A percentile compares a stretch with the other conserved stretches of the same genome.
Conservation (phyloP, 2,329 filamentous ascomycete genomes). For the Aspergillus jensenii region DNA sequence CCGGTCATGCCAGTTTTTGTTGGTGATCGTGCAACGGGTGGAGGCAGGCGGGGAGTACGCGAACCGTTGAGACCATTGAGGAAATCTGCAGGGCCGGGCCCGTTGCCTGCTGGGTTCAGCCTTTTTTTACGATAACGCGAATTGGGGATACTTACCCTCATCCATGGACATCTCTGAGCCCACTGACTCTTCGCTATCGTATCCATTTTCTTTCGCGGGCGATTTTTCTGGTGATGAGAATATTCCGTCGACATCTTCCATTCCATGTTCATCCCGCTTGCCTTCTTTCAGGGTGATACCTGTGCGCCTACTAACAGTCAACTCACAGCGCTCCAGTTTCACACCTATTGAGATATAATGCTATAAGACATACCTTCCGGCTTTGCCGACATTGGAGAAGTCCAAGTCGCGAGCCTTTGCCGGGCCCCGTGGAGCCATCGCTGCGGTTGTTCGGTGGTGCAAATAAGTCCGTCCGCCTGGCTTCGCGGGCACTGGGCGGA, state of each 20-base stretch:
- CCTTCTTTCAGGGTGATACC: constrained; percentile 80
- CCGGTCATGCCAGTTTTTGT: constrained; percentile 45
- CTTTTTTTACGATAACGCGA: background rate
- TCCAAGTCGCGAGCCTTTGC: constrained; percentile 47
- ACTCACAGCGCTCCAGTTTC: background rate
- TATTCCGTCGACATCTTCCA: constrained; percentile 82
- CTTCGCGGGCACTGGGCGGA: background rate
- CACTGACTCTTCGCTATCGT: constrained; percentile 40
- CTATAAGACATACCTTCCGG: constrained; percentile 40
- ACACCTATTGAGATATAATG: background rate
- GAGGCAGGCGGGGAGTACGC: constrained; percentile 37
- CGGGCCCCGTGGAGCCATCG: constrained; percentile 41
- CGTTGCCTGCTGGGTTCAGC: constrained; percentile 32
- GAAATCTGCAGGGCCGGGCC: constrained; percentile 43
- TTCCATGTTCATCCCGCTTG: constrained; percentile 83
- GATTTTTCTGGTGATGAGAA: constrained; percentile 82
- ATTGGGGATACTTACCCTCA: constrained; percentile 53
- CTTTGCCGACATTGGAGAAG: constrained; percentile 49
- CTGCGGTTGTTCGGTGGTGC: constrained; percentile 15
- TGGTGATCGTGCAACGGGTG: constrained; percentile 46
- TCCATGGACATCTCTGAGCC: constrained; percentile 64
- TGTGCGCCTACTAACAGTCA: constrained; percentile 68
- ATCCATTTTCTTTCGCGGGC: constrained; percentile 37
- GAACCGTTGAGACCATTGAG: constrained; percentile 34
- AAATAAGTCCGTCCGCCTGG: background rate